Evolutionary conservation across 345 rosid species (phyloP).

Genomic region (Eucalyptus tenuipes): DNA sequence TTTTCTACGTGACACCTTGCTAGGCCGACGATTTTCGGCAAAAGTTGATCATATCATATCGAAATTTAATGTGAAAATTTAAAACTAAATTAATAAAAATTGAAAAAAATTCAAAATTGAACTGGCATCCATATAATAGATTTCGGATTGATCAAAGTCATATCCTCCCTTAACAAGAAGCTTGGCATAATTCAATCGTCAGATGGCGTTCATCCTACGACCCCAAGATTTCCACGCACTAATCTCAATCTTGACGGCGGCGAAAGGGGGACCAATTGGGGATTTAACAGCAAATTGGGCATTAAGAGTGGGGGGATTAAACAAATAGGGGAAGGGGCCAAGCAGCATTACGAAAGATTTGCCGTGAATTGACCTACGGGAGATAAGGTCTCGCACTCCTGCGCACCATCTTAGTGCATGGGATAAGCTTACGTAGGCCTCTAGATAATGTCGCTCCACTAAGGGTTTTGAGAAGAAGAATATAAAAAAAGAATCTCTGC

Average conservation of each 20-base stretch:
- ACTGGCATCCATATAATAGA: not conserved
- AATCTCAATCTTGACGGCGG: not conserved
- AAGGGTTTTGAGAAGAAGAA: not conserved
- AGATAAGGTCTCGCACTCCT: not conserved
- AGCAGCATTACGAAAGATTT: not conserved
- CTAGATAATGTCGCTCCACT: not conserved
- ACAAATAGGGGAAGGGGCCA: not conserved
- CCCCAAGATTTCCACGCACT: not conserved
- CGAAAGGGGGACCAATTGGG: not conserved
- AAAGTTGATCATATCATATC: not conserved
- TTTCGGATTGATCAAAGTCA: not conserved
- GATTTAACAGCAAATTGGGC: not conserved
- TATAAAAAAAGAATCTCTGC: not conserved
- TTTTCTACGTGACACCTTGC: not conserved
- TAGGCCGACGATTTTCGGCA: fast-evolving
- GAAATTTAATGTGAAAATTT: not conserved
- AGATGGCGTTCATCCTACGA: not conserved
- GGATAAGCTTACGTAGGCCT: not conserved
- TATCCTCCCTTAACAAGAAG: not conserved
- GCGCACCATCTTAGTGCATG: not conserved
- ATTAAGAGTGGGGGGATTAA: not conserved
- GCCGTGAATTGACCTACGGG: not conserved
- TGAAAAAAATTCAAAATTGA: fast-evolving
- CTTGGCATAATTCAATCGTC: not conserved
- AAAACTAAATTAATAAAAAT: not conserved